Conservation (phyloP, 306 rosid genomes). For the Gleditsia sinensis region DNA sequence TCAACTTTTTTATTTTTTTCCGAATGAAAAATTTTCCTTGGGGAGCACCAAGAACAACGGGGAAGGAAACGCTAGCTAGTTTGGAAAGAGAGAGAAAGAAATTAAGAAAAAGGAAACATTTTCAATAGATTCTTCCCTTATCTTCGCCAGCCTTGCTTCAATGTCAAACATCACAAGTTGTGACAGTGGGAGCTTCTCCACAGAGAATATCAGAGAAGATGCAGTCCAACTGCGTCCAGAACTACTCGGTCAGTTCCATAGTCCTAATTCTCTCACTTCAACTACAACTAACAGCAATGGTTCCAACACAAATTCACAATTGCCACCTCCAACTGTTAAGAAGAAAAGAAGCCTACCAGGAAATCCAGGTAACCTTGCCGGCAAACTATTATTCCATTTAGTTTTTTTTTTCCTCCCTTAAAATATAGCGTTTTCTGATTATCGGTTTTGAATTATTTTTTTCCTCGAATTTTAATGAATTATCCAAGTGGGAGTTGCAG, state of each 20-base stretch:
- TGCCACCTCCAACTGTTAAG: constrained; percentile 48
- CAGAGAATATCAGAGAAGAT: constrained; percentile 47
- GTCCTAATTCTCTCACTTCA: constrained; percentile 55
- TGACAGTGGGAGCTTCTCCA: constrained; percentile 67
- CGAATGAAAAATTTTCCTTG: neutral
- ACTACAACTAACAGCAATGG: constrained; percentile 47
- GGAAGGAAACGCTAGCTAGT: constrained; percentile 12
- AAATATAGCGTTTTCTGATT: too few relatives aligned
- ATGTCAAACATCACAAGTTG: constrained; percentile 78
- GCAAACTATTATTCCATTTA: neutral
- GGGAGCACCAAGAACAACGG: constrained; percentile 7
- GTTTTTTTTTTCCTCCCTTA: neutral
- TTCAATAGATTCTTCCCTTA: constrained; percentile 6
- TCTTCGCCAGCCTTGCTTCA: constrained; percentile 21
- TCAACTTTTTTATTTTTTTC: neutral
- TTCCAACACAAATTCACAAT: constrained; percentile 41
- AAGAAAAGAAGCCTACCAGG: constrained; percentile 83
- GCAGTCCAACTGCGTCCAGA: constrained; percentile 40
- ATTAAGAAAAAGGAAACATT: constrained; percentile 29
- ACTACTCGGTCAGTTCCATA: constrained; percentile 42
- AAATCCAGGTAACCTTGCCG: constrained; percentile 60
- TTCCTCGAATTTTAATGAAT: constrained; percentile 7
- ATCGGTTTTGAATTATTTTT: too few relatives aligned
- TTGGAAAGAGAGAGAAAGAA: constrained; percentile 22
- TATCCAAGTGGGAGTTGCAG: neutral